Base-by-base conservation (phyloP, 192 early-diverging fungal genomes). In the Podila epigama region DNA sequence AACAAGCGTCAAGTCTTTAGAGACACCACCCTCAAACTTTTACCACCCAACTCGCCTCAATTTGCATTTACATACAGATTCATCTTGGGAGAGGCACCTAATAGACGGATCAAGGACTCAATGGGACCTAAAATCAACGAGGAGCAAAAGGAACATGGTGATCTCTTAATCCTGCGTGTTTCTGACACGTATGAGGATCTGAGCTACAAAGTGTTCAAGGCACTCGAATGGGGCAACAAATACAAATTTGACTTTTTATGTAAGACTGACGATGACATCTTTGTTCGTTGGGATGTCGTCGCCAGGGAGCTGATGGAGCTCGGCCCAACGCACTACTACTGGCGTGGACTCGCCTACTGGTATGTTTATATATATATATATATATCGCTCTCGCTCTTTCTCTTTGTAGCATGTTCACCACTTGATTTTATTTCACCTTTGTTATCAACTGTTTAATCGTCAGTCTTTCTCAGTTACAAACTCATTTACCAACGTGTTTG, bases 211-310 rank as follows among this genome's bases (percentile, higher is more conserved):
- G 82, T 89, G 12, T 89, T 87, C 61, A 79, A 77, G n/a, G 77
- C 75, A 2, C 62, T 89, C 39, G 85, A 85, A 36, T 89, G 87
- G 87, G 60, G 82, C 25, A 81, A 81, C 62, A 71, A 83, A 33
- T 85, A 73, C 65, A 58, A 81, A 12, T 89, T 83, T 71, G 85
- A 89, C 37, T 89, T 82, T 33, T 54, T 89, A 11, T 67, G 86
- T 40, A 89, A 89, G 69, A 86, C 87, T 4, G 82, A 89, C 51
- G 87, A 89, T 44, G 87, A 89, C 60, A 84, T 89, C 16, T 89
- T 89, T 68, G 80, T 89, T 34, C 75, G 87, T 20, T 85, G 84
- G 85, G 87, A 89, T 60, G 82, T 79, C 16, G 70, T 89, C 34
- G 58, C 70, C 15, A 58, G 67, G 15, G 87, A 89, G 60, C 53